These are phyloP conservation scores for Boletus rubropictus DNA, from an alignment of 768 basidiomycete species.

Conservation along the genomic window DNA sequence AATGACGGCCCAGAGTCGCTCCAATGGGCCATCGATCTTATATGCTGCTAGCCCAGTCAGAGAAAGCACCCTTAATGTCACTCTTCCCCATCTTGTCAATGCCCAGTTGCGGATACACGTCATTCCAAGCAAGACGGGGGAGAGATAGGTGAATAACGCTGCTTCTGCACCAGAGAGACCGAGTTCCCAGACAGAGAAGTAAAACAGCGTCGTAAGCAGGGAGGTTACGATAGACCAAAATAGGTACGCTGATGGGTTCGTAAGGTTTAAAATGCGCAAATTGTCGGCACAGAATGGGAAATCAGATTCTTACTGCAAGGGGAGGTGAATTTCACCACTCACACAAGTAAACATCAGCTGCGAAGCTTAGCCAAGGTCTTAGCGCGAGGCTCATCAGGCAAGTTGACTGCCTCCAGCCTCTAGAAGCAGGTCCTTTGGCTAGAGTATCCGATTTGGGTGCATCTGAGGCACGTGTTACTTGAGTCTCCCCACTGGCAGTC, in stretches of 20 bases:
- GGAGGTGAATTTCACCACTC: not conserved
- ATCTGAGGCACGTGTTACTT: not conserved
- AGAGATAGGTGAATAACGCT: slow-evolving; percentile 63
- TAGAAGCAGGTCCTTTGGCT: not conserved
- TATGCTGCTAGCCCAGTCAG: slow-evolving; percentile 53
- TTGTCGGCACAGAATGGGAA: not conserved
- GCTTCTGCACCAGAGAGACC: slow-evolving; percentile 80
- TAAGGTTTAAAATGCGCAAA: not conserved
- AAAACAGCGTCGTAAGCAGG: slow-evolving; percentile 76
- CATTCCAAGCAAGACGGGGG: slow-evolving; percentile 57
- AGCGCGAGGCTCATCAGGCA: not conserved
- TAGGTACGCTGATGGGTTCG: slow-evolving; percentile 49
- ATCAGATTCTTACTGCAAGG: slow-evolving; percentile 4
- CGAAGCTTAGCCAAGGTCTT: slow-evolving; percentile 30
- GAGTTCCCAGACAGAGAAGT: slow-evolving; percentile 89
- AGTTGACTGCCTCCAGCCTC: not conserved
- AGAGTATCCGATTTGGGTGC: not conserved
- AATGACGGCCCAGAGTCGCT: slow-evolving; percentile 54
- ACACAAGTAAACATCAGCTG: slow-evolving; percentile 56
- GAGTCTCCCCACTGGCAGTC: not conserved
- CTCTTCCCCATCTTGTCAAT: slow-evolving; percentile 43
- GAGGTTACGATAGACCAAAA: slow-evolving; percentile 83
- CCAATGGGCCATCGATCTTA: slow-evolving; percentile 42
- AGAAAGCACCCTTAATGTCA: slow-evolving; percentile 43
- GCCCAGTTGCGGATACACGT: slow-evolving; percentile 41